Conservation (phyloP, 2,329 filamentous ascomycete genomes). For the Purpureocillium takamizusanense region DNA sequence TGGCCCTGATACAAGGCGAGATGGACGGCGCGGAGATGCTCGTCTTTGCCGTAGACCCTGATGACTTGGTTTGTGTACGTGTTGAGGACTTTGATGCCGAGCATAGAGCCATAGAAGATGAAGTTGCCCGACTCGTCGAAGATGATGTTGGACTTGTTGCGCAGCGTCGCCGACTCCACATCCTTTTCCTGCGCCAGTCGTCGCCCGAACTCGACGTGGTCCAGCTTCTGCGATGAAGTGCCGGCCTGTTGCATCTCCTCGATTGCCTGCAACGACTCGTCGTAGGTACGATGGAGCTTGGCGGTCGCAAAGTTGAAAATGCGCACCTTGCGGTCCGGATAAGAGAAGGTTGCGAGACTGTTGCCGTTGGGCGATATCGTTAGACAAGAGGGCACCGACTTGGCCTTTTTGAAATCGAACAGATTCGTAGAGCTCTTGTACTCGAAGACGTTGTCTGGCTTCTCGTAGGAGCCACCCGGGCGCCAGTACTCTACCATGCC, state of each 20-base stretch:
- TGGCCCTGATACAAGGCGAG: slow-evolving; percentile 88
- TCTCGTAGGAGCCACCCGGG: slow-evolving; percentile 72
- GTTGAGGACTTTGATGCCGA: slow-evolving; percentile 92
- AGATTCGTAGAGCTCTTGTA: slow-evolving; percentile 91
- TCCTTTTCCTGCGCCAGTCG: slow-evolving; percentile 80
- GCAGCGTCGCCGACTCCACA: slow-evolving; percentile 60
- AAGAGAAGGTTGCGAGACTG: slow-evolving; percentile 80
- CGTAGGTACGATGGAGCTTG: slow-evolving; percentile 86
- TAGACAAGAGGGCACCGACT: slow-evolving; percentile 72
- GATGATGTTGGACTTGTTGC: slow-evolving; percentile 70
- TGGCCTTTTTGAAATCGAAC: slow-evolving; percentile 95
- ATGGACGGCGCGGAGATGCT: slow-evolving; percentile 76
- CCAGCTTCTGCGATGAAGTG: slow-evolving; percentile 69
- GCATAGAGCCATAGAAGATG: slow-evolving; percentile 83
- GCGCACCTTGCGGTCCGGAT: slow-evolving; percentile 87
- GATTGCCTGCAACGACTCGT: slow-evolving; percentile 82
- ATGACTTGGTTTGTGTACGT: slow-evolving; percentile 89
- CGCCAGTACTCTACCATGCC: slow-evolving; percentile 98
- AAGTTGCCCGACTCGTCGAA: slow-evolving; percentile 98
- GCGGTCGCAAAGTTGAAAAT: slow-evolving; percentile 87
- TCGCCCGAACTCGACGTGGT: slow-evolving; percentile 86
- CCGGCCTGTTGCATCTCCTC: slow-evolving; percentile 96
- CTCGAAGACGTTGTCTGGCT: slow-evolving; percentile 83
- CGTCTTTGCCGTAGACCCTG: slow-evolving; percentile 83
- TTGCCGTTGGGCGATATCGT: slow-evolving; percentile 79